Percentiles rank a stretch among this genome's conserved stretches.
phyloP scores from a whole-genome alignment of 2,329 filamentous ascomycete species.

The Fusarium incarnatum region DNA sequence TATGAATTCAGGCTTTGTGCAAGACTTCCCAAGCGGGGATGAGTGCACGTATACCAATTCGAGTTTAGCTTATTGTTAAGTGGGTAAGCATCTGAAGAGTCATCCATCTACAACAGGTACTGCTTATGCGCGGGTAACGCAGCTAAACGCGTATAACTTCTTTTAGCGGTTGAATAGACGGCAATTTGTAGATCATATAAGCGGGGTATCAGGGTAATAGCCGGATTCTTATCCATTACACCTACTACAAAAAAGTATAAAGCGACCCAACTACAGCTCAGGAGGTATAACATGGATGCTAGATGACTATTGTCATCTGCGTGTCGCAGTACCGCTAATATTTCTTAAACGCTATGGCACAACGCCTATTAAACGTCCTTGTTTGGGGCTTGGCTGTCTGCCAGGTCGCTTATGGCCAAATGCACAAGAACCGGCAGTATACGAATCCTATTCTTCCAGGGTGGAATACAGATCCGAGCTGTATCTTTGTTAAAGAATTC shows the following conservation, averaged over 20 bases:
- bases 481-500: conserved; percentile 36
- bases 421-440: neutral
- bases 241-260: too few species aligned
- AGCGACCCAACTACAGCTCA: too few species aligned
- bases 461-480: conserved; percentile 61
- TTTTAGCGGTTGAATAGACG: too few species aligned
- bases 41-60: neutral
- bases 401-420: neutral
- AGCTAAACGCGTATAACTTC: too few species aligned
- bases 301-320: too few species aligned
- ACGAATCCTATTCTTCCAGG: conserved; percentile 61
- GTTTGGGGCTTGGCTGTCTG: neutral
- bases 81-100: neutral
- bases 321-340: too few species aligned
- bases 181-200: too few species aligned
- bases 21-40: neutral
- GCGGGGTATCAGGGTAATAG: too few species aligned
- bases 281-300: too few species aligned
- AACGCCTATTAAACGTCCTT: neutral
- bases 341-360: neutral
- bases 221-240: too few species aligned
- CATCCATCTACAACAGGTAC: neutral
- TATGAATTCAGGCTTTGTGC: neutral
- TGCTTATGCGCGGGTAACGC: too few species aligned
- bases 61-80: neutral